Conservation (phyloP, 352 stramenopile genomes). For the Phytopythium montanum region DNA sequence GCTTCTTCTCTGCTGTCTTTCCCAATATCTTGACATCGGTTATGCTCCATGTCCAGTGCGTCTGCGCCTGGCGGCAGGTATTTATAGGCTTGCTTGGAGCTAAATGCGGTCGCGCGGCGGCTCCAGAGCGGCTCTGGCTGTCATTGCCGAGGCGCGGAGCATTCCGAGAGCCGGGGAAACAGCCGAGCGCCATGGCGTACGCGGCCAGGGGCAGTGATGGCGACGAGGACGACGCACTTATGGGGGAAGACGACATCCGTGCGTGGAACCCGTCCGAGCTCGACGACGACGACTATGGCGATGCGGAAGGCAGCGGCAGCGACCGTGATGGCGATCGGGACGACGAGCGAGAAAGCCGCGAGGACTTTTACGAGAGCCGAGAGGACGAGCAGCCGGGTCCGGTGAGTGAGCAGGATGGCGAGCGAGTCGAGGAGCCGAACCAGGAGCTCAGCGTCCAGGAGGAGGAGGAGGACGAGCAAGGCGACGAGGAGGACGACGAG, state of each 20-base stretch:
- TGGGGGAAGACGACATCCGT: constrained; percentile 21
- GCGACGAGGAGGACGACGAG: constrained; percentile 5
- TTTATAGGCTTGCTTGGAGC: neutral
- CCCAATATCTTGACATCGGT: no score
- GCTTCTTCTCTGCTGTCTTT: no score
- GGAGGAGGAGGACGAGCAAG: constrained; percentile 8
- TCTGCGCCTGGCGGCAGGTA: neutral
- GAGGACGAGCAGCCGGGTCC: neutral
- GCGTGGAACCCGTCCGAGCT: constrained; percentile 8
- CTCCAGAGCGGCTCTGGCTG: neutral
- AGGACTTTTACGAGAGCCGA: constrained; percentile 1
- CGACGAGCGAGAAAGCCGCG: constrained; percentile 12
- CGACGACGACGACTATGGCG: constrained; percentile 3
- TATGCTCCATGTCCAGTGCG: neutral
- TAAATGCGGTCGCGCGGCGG: neutral
- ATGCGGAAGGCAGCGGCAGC: constrained; percentile 9
- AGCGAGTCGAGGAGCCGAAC: neutral
- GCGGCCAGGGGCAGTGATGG: neutral
- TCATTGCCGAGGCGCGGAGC: neutral
- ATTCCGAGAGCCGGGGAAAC: neutral
- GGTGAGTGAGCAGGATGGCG: neutral
- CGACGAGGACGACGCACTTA: constrained; percentile 20
- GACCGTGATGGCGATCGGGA: neutral
- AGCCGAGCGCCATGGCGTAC: neutral
- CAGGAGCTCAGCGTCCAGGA: neutral